Evolutionary conservation across 2,329 filamentous ascomycete species (phyloP).

Genomic region (Scedosporium minutisporum): DNA sequence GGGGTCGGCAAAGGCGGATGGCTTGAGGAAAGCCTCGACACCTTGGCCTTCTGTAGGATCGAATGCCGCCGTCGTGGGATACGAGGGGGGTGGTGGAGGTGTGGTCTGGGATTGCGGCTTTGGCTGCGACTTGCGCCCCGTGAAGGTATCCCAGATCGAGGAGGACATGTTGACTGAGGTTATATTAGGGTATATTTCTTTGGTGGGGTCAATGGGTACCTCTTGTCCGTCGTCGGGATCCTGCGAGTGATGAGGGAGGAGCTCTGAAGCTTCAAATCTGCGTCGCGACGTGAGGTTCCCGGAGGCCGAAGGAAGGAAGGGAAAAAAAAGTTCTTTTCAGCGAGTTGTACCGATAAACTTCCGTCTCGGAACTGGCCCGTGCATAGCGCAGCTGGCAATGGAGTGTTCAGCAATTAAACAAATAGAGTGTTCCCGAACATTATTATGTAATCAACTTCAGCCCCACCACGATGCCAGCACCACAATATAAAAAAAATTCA

Average conservation of each 20-base stretch:
- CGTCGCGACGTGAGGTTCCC: neutral
- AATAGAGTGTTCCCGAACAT: neutral
- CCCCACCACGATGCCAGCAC: constrained; percentile 3
- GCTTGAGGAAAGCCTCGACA: constrained; percentile 76
- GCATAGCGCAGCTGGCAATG: neutral
- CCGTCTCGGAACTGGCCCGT: constrained; percentile 1
- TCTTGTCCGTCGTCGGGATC: constrained; percentile 4
- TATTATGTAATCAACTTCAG: constrained; percentile 4
- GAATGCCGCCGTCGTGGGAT: constrained; percentile 48
- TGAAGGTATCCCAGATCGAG: constrained; percentile 52
- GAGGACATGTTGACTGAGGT: constrained; percentile 37
- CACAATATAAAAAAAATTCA: constrained; percentile 11
- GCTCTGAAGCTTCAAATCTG: neutral
- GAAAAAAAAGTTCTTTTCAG: constrained; percentile 1
- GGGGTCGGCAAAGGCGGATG: constrained; percentile 71
- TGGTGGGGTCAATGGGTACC: constrained; percentile 3
- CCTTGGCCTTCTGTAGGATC: constrained; percentile 67
- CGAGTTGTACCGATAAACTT: constrained; percentile 4
- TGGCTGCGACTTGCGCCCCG: constrained; percentile 37
- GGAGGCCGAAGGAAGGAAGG: neutral
- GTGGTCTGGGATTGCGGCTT: constrained; percentile 25
- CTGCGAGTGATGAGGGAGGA: constrained; percentile 2
- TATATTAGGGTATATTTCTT: neutral
- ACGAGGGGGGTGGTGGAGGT: constrained; percentile 41
- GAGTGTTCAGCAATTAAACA: neutral